phyloP scores from a whole-genome alignment of 257 asterid genomes.

The Nicotiana paniculata region DNA sequence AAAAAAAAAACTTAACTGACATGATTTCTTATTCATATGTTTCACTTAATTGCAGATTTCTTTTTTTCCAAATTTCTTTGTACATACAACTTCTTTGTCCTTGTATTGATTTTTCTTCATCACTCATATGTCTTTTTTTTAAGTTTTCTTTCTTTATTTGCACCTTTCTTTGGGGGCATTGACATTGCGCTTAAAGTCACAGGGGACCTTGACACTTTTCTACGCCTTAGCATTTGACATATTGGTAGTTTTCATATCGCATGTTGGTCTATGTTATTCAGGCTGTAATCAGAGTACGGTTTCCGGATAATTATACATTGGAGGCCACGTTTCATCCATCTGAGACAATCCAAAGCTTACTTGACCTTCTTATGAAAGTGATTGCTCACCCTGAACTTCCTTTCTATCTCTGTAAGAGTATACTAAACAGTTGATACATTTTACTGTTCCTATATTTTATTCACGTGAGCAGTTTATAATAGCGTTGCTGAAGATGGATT shows the following conservation, averaged over 20 bases:
- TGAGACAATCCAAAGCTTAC: conserved; percentile 68
- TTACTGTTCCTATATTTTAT: neutral
- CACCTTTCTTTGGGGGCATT: neutral
- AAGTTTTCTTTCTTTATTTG: neutral
- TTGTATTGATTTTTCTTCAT: neutral
- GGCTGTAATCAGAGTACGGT: conserved; percentile 84
- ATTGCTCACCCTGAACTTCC: conserved; percentile 62
- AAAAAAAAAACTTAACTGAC: neutral
- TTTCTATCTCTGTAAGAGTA: conserved; percentile 67
- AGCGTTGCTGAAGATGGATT: conserved; percentile 5
- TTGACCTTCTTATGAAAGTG: conserved; percentile 68
- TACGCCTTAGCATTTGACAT: neutral
- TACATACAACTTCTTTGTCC: neutral
- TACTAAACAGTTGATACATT: neutral
- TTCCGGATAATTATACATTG: conserved; percentile 82
- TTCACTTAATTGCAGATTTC: neutral
- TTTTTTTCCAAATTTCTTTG: neutral
- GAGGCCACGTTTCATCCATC: conserved; percentile 88
- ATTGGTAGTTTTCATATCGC: neutral
- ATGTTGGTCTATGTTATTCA: conserved; percentile 22
- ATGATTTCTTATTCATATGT: neutral
- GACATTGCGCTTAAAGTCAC: neutral
- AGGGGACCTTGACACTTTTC: neutral
- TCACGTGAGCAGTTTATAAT: neutral
- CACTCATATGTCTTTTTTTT: neutral